Evolutionary conservation across 768 basidiomycete species (phyloP).

Genomic region (Tulasnella sp.): DNA sequence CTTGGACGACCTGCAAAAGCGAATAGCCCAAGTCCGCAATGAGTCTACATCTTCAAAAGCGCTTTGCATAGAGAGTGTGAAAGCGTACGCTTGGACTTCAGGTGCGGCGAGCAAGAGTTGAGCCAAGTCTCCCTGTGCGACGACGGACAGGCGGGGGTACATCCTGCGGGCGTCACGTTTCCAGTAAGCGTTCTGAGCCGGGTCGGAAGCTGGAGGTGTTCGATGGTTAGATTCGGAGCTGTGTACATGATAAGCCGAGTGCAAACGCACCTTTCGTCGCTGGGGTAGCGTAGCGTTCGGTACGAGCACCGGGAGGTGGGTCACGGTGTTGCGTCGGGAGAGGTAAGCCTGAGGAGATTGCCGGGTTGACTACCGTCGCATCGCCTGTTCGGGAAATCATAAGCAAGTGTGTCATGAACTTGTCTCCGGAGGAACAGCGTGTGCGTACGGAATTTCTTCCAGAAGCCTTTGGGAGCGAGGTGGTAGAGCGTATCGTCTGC

Average conservation of each 20-base stretch:
- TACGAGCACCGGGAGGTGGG: slow-evolving; percentile 79
- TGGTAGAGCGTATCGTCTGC: slow-evolving; percentile 89
- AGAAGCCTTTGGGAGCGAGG: slow-evolving; percentile 78
- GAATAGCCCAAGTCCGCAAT: slow-evolving; percentile 3
- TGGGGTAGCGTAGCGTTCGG: slow-evolving; percentile 77
- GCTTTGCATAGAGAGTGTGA: slow-evolving; percentile 7
- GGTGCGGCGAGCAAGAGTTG: slow-evolving; percentile 73
- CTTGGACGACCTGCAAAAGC: slow-evolving; percentile 47
- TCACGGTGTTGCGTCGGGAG: slow-evolving; percentile 59
- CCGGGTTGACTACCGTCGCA: slow-evolving; percentile 71
- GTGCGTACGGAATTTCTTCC: slow-evolving; percentile 87
- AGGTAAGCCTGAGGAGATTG: slow-evolving; percentile 85
- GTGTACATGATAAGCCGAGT: background rate
- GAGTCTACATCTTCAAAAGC: background rate
- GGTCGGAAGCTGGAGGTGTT: slow-evolving; percentile 57
- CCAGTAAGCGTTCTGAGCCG: slow-evolving; percentile 87
- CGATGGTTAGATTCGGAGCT: background rate
- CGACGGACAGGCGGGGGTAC: slow-evolving; percentile 83
- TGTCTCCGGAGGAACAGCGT: background rate
- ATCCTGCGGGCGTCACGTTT: slow-evolving; percentile 88
- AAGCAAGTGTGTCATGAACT: background rate
- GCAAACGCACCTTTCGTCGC: slow-evolving; percentile 63
- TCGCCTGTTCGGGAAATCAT: slow-evolving; percentile 46
- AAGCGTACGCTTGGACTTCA: slow-evolving; percentile 45
- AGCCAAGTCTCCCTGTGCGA: slow-evolving; percentile 76